These are phyloP conservation scores for Russula olivacea DNA, from an alignment of 768 basidiomycete genomes.

Conservation along the genomic window DNA sequence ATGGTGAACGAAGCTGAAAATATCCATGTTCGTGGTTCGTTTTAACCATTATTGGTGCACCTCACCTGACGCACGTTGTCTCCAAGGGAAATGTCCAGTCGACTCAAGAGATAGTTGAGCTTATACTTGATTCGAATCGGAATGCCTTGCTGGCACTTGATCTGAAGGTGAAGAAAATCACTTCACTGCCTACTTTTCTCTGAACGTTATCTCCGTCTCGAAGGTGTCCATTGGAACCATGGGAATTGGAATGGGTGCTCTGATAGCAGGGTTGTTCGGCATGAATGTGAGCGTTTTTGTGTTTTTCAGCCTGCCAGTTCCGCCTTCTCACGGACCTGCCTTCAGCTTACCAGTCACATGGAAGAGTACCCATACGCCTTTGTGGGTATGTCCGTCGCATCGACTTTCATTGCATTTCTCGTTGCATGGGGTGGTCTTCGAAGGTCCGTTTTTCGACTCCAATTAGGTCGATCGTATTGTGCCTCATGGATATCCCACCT, in stretches of 20 bases:
- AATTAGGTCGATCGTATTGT: slow-evolving; percentile 18
- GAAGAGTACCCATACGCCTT: slow-evolving; percentile 75
- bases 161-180: slow-evolving; percentile 53
- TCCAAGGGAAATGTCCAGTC: slow-evolving; percentile 84
- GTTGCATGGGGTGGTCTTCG: slow-evolving; percentile 65
- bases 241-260: slow-evolving; percentile 85
- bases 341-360: slow-evolving; percentile 65
- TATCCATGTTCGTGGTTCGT: slow-evolving; percentile 52
- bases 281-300: slow-evolving; percentile 74
- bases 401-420: slow-evolving; percentile 51
- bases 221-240: slow-evolving; percentile 92
- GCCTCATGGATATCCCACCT: background rate
- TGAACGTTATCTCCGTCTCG: background rate
- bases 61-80: slow-evolving; percentile 2
- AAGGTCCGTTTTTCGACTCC: slow-evolving; percentile 36
- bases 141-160: slow-evolving; percentile 89
- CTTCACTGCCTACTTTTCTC: background rate
- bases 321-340: slow-evolving; percentile 16
- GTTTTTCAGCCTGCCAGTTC: slow-evolving; percentile 7
- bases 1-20: slow-evolving; percentile 90
- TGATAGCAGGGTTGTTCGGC: slow-evolving; percentile 87
- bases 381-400: slow-evolving; percentile 52
- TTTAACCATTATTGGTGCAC: background rate
- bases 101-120: slow-evolving; percentile 96
- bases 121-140: slow-evolving; percentile 93